Evolutionary conservation across 1,284 basidiomycete species (phyloP).

Genomic region (Cryptococcus sp.): DNA sequence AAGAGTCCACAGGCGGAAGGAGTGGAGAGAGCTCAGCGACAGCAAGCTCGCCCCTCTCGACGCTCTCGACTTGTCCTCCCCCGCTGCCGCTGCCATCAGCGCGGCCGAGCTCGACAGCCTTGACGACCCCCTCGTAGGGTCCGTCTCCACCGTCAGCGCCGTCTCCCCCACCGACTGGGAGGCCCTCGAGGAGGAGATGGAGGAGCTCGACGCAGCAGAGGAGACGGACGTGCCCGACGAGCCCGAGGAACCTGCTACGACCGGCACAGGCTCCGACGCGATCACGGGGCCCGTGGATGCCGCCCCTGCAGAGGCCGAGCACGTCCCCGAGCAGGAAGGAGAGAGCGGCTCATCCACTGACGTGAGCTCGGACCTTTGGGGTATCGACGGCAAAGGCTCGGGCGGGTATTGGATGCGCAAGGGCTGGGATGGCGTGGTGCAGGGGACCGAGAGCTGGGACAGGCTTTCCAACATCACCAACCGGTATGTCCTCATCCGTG

Average conservation of each 20-base stretch:
- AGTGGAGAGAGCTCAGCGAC: conserved; percentile 17
- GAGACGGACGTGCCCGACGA: conserved; percentile 10
- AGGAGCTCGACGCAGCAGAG: conserved; percentile 18
- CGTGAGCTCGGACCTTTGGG: conserved; percentile 26
- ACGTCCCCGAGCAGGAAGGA: not conserved
- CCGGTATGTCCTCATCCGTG: conserved; percentile 33
- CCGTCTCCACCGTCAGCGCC: not conserved
- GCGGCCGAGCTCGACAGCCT: not conserved
- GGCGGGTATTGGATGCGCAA: conserved; percentile 47
- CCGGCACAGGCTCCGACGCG: not conserved
- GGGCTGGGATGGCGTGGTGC: conserved; percentile 45
- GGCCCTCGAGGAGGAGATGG: conserved; percentile 20
- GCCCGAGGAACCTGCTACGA: not conserved
- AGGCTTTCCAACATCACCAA: conserved; percentile 42
- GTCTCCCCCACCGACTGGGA: conserved; percentile 11
- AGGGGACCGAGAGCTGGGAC: conserved; percentile 37
- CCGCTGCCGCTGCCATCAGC: not conserved
- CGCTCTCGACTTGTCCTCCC: not conserved
- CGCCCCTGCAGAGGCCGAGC: not conserved
- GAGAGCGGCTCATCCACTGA: conserved; percentile 6
- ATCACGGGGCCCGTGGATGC: not conserved
- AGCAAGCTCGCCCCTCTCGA: not conserved
- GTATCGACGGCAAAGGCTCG: conserved; percentile 41
- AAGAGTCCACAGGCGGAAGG: conserved; percentile 7
- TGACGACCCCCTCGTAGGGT: not conserved